phyloP scores from a whole-genome alignment of 2,329 filamentous ascomycete genomes.

The Thelonectria discophora region DNA sequence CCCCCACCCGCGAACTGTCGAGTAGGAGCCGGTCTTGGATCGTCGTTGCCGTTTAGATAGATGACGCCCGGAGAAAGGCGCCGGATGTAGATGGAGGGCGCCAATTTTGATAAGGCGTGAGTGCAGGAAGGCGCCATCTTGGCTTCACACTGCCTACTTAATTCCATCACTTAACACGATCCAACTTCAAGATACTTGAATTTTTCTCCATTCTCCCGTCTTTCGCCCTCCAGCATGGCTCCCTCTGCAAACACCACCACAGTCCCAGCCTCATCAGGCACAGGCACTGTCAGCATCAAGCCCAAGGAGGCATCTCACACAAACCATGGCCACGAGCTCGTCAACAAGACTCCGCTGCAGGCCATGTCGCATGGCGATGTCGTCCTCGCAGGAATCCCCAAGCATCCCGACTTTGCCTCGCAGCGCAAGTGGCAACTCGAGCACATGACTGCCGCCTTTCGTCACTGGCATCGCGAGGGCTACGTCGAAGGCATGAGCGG shows the following conservation, averaged over 20 bases:
- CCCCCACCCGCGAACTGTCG: not conserved
- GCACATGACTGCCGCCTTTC: conserved; percentile 73
- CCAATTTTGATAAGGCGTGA: conserved; percentile 1
- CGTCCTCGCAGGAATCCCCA: conserved; percentile 39
- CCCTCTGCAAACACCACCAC: conserved; percentile 10
- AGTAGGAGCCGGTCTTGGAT: not conserved
- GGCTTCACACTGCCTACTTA: not conserved
- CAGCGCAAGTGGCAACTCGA: conserved; percentile 54
- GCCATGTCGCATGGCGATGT: conserved; percentile 42
- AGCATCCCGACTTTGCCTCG: conserved; percentile 34
- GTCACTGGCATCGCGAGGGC: conserved; percentile 71
- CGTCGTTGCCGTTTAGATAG: not conserved
- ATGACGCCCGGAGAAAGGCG: not conserved
- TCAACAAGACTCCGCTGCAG: conserved; percentile 37
- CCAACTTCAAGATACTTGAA: not conserved
- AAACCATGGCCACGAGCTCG: conserved; percentile 36
- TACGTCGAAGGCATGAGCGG: conserved; percentile 75
- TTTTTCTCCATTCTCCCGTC: not conserved
- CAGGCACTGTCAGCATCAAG: conserved; percentile 19
- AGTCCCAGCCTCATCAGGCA: conserved; percentile 3
- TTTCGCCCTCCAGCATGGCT: conserved; percentile 13
- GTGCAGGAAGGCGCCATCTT: not conserved
- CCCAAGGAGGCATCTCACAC: conserved; percentile 29
- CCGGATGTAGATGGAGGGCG: conserved; percentile 13
- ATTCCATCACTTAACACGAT: not conserved